Percentiles rank a stretch among this genome's conserved stretches.
These are phyloP conservation scores for Tritrichomonas foetus DNA, from an alignment of 208 protist genomes.

Conservation along the genomic window DNA sequence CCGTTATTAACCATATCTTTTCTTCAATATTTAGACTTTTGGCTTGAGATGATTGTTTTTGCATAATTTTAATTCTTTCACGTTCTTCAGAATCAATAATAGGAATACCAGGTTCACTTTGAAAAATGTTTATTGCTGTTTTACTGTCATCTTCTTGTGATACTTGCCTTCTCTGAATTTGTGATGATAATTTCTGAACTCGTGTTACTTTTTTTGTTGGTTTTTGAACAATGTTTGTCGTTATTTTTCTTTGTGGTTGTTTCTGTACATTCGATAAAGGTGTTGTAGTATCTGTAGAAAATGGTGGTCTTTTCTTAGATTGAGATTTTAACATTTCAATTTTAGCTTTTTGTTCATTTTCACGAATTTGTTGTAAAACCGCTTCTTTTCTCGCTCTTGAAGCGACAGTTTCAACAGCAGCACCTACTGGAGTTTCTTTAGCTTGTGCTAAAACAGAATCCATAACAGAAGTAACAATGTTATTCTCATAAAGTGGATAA, in stretches of 20 bases:
- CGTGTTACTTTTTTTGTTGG: not conserved
- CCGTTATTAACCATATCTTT: not conserved
- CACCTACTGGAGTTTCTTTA: not conserved
- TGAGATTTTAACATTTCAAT: not conserved
- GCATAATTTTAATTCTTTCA: not conserved
- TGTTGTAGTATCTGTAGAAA: not conserved
- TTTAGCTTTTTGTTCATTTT: not conserved
- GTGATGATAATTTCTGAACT: not conserved
- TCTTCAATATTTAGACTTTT: not conserved
- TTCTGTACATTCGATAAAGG: not conserved
- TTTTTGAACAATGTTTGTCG: not conserved
- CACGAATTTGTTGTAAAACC: not conserved
- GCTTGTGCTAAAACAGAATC: not conserved
- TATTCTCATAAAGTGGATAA: not conserved
- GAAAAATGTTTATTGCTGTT: not conserved
- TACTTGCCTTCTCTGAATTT: not conserved
- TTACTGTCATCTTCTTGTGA: not conserved
- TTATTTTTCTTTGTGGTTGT: not conserved
- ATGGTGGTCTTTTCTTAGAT: not conserved
- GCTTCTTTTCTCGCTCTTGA: not conserved
- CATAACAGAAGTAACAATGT: not conserved
- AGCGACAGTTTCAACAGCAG: not conserved
- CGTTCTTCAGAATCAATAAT: not conserved
- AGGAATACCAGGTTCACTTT: not conserved
- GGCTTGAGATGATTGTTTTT: not conserved